Evolutionary conservation across 768 basidiomycete genomes (phyloP), one percentile per base, ranked within the genome.

Genomic region (Hericium coralloides): DNA sequence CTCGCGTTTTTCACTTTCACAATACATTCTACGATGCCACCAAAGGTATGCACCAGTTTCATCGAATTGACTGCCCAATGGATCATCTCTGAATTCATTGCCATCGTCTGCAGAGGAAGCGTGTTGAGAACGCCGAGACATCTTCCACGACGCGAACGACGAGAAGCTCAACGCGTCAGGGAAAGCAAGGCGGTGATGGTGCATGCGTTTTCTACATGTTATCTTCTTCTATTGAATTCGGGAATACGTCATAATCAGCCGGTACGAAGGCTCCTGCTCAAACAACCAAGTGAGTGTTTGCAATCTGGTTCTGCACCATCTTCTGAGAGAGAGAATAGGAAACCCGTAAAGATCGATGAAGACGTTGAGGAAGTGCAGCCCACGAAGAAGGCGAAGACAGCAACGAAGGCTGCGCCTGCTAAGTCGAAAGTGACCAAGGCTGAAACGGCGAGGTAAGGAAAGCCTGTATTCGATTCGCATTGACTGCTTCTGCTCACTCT

Each of bases 21-120:
- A 38, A 51, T 38, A 17, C 15, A 6, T 53, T 47, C 49, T 54
- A 31, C 48, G n/a, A 64, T 64, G 62, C 56, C 62, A 8, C 59
- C 56, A 0, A 64, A 63, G 58, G 62, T 39, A 17, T 22, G 1
- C 10, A 48, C 22, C 38, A 17, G 25, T 26, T 22, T 12, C 49
- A 6, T 22, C n/a, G 17, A 26, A 7, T 12, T 15, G 25, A 5
- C n/a, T 20, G 3, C 18, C 45, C 52, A 48, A 51, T 52, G 51
- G 55, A 55, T 52, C 55, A 38, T 31, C 1, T 9, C 31, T 31
- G 31, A 9, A 31, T 9, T 31, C 31, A 31, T 31, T 31, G 53
- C 53, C 54, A 18, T 37, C 50, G 18, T 22, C 50, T n/a, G 55
- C 64, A 87, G 85, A 74, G 85, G 61, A 87, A 86, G 73, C 81